phyloP scores from a whole-genome alignment of 2,329 filamentous ascomycete species.

The Orbilia ellipsospora region DNA sequence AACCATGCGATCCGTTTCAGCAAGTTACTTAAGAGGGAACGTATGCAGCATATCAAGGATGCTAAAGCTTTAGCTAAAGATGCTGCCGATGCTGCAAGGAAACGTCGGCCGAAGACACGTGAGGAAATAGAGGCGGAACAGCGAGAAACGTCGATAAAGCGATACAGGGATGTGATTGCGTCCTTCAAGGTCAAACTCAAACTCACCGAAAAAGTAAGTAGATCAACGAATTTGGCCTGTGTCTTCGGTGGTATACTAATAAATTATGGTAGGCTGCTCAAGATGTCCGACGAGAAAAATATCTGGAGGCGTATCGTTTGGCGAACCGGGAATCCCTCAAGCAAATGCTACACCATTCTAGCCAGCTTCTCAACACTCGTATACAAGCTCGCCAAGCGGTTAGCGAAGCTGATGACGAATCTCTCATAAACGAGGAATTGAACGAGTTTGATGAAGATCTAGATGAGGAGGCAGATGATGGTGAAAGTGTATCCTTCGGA shows the following conservation, averaged over 20 bases:
- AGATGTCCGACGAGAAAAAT: slow-evolving; percentile 62
- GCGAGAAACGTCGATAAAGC: slow-evolving; percentile 72
- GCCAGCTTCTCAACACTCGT: slow-evolving; percentile 65
- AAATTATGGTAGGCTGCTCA: slow-evolving; percentile 33
- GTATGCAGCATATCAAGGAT: slow-evolving; percentile 80
- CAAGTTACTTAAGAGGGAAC: slow-evolving; percentile 81
- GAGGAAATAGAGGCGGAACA: slow-evolving; percentile 87
- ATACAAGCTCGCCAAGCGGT: slow-evolving; percentile 60
- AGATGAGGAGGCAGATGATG: slow-evolving; percentile 61
- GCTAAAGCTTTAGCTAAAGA: slow-evolving; percentile 57
- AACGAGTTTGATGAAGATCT: slow-evolving; percentile 63
- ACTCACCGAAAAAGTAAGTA: slow-evolving; percentile 47
- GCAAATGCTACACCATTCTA: slow-evolving; percentile 67
- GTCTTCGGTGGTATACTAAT: slow-evolving; percentile 6
- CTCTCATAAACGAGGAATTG: slow-evolving; percentile 61
- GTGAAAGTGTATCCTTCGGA: slow-evolving; percentile 54
- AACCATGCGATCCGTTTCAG: slow-evolving; percentile 83
- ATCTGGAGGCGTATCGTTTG: slow-evolving; percentile 66
- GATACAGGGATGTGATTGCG: slow-evolving; percentile 77
- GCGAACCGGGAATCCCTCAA: slow-evolving; percentile 66
- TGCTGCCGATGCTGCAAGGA: slow-evolving; percentile 77
- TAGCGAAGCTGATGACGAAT: slow-evolving; percentile 46
- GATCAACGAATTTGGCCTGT: neutral
- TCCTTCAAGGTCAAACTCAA: slow-evolving; percentile 53
- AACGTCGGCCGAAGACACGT: slow-evolving; percentile 77